Percentiles rank a stretch among this genome's conserved stretches.
Conservation (phyloP, 2,329 filamentous ascomycete species). For the Ophiostoma pallidulum region DNA sequence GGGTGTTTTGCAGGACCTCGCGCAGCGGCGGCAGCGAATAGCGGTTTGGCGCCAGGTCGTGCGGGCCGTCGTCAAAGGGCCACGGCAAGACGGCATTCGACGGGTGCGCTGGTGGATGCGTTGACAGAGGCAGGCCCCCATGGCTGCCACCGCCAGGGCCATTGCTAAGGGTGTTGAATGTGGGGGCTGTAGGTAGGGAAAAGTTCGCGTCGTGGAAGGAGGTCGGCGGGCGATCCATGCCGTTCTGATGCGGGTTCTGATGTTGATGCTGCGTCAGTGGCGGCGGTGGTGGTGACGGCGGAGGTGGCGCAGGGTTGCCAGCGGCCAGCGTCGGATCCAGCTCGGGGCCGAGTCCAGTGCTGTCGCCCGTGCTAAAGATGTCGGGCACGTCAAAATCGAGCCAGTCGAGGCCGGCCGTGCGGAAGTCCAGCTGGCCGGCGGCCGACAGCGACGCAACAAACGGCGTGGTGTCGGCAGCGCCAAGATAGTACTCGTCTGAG, state of each 20-base stretch:
- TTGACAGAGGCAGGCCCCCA: no score
- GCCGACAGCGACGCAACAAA: conserved; percentile 11
- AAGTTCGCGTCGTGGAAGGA: no score
- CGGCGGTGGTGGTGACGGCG: not conserved
- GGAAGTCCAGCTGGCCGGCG: conserved; percentile 12
- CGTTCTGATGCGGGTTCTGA: no score
- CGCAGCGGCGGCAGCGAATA: conserved; percentile 15
- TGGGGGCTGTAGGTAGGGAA: no score
- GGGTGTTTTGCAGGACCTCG: conserved; percentile 17
- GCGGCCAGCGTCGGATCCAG: not conserved
- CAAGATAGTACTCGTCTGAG: conserved; percentile 10
- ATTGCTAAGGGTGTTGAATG: not conserved
- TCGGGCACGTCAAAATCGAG: conserved; percentile 14
- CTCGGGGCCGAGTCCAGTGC: not conserved
- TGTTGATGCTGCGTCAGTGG: no score
- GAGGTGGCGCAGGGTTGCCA: not conserved
- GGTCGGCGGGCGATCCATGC: no score
- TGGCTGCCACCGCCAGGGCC: not conserved
- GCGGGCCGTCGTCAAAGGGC: conserved; percentile 12
- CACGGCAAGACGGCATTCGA: conserved; percentile 13
- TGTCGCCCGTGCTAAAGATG: not conserved
- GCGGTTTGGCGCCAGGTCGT: conserved; percentile 3
- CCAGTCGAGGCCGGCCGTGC: conserved; percentile 13
- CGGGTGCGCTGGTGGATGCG: not conserved
- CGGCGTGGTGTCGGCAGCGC: conserved; percentile 3